These are phyloP conservation scores for Sarcomyxa edulis DNA, from an alignment of 768 basidiomycete genomes.

Conservation along the genomic window DNA sequence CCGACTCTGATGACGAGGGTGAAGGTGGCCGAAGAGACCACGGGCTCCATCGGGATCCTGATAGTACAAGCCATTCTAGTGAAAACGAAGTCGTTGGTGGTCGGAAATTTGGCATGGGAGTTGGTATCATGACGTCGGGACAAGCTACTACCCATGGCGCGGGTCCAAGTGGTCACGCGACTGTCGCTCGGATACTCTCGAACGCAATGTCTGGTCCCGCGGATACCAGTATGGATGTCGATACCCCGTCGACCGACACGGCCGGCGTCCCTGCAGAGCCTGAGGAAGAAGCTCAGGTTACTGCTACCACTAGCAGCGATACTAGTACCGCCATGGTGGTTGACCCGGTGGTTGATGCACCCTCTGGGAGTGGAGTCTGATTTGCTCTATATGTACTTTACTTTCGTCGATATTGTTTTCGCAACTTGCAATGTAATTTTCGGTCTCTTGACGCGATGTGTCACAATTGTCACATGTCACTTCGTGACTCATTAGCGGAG, in stretches of 20 bases:
- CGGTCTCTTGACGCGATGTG: too few species aligned
- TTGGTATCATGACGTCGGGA: conserved; percentile 68
- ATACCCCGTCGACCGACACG: conserved; percentile 32
- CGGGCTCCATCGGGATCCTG: conserved; percentile 49
- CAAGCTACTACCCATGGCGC: conserved; percentile 60
- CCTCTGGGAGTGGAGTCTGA: too few species aligned
- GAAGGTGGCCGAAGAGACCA: conserved; percentile 79
- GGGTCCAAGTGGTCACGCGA: conserved; percentile 69
- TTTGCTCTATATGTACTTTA: too few species aligned
- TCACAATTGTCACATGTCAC: too few species aligned
- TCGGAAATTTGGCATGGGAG: conserved; percentile 59
- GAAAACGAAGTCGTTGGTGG: conserved; percentile 37
- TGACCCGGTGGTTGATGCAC: not conserved
- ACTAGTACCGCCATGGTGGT: not conserved
- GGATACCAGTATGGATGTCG: conserved; percentile 35
- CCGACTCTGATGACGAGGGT: conserved; percentile 98
- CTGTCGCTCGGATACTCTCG: conserved; percentile 41
- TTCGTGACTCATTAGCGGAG: too few species aligned
- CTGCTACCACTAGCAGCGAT: too few species aligned
- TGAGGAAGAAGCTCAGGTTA: too few species aligned
- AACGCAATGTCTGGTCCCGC: conserved; percentile 16
- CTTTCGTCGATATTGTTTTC: too few species aligned
- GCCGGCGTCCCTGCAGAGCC: too few species aligned
- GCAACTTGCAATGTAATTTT: too few species aligned
- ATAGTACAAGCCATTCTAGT: conserved; percentile 36